phyloP scores from a whole-genome alignment of 73 alveolate species.

The Loxodes magnus region DNA sequence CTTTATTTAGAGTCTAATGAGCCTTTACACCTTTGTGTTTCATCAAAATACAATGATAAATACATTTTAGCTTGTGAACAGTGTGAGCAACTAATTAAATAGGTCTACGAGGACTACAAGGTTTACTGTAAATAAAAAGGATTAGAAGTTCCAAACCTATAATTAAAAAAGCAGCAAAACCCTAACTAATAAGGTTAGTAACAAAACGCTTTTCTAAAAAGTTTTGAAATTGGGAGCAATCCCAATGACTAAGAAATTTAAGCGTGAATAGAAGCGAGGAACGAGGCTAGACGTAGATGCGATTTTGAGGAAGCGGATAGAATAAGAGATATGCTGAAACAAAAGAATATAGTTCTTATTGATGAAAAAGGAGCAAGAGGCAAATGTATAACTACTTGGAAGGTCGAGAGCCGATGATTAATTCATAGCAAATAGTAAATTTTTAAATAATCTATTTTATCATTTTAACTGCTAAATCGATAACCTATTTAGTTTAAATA shows the following conservation, averaged over 20 bases:
- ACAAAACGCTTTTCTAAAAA: no score
- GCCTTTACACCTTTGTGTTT: slow-evolving; percentile 74
- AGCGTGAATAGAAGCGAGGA: no score
- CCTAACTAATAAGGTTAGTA: not conserved
- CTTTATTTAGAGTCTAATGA: no score
- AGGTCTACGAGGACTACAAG: not conserved
- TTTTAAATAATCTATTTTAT: no score
- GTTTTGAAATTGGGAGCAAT: no score
- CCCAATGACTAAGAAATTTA: no score
- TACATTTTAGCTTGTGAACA: slow-evolving; percentile 10
- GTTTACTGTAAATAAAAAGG: not conserved
- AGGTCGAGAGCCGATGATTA: no score
- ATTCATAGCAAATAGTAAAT: no score
- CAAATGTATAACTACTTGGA: slow-evolving; percentile 22
- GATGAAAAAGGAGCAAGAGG: slow-evolving; percentile 27
- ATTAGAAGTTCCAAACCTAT: not conserved
- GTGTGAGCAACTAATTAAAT: slow-evolving; percentile 6
- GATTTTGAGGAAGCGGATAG: slow-evolving; percentile 22
- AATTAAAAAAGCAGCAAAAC: not conserved
- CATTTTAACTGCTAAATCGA: no score
- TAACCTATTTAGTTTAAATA: no score
- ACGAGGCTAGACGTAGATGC: slow-evolving; percentile 21
- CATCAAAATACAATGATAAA: slow-evolving; percentile 51
- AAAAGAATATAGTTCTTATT: slow-evolving; percentile 13
- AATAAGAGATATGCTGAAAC: slow-evolving; percentile 14